These are phyloP conservation scores for Yamadazyma scolyti DNA, from an alignment of 805 yeast genomes.

Conservation along the genomic window DNA sequence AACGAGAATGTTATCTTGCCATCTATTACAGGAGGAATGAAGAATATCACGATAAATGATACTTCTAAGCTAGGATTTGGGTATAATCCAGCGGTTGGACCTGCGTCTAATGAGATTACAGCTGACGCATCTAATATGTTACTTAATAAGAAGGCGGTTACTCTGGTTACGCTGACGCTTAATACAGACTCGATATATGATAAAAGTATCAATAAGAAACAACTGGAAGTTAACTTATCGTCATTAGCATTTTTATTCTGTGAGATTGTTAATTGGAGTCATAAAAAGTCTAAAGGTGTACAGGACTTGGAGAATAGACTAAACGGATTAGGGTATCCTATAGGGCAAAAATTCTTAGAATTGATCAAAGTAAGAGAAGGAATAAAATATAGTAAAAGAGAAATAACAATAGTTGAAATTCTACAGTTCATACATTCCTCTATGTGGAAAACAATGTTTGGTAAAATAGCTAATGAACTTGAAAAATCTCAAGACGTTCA, in stretches of 20 bases:
- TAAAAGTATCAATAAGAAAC: conserved; percentile 57
- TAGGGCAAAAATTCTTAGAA: conserved; percentile 72
- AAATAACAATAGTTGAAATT: conserved; percentile 60
- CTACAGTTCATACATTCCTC: conserved; percentile 68
- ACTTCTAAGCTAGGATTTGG: conserved; percentile 33
- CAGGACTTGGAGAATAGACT: conserved; percentile 56
- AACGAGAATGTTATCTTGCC: conserved; percentile 28
- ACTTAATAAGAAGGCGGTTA: conserved; percentile 27
- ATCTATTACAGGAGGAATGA: conserved; percentile 22
- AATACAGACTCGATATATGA: conserved; percentile 54
- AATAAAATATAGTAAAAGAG: conserved; percentile 57
- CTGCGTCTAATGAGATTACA: conserved; percentile 35
- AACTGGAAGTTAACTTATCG: conserved; percentile 63
- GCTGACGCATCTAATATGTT: conserved; percentile 34
- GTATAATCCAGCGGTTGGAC: conserved; percentile 42
- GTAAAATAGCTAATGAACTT: conserved; percentile 67
- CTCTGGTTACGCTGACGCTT: conserved; percentile 28
- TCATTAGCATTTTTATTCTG: conserved; percentile 66
- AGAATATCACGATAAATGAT: conserved; percentile 26
- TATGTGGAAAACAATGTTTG: conserved; percentile 73
- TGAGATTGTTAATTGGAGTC: conserved; percentile 66
- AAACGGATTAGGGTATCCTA: conserved; percentile 71
- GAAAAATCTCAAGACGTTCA: conserved; percentile 70
- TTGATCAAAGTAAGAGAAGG: conserved; percentile 68
- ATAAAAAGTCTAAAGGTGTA: conserved; percentile 59